Evolutionary conservation across 2,329 filamentous ascomycete genomes (phyloP).

Genomic region (Rachicladosporium sp.): DNA sequence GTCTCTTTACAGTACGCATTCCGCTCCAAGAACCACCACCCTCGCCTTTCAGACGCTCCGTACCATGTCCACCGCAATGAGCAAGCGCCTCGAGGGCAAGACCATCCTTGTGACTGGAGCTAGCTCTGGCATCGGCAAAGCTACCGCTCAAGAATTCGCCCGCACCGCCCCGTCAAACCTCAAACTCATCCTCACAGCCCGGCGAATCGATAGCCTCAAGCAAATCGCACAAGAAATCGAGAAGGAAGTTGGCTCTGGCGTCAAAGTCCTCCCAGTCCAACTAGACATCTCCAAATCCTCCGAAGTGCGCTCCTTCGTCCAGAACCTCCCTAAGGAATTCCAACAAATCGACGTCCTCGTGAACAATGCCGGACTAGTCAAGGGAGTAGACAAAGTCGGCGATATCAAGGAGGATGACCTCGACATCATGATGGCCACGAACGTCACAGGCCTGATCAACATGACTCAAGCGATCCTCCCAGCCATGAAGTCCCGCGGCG

Average conservation of each 20-base stretch:
- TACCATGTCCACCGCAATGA: constrained; percentile 56
- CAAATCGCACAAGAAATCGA: constrained; percentile 65
- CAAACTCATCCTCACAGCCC: constrained; percentile 78
- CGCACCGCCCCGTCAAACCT: constrained; percentile 67
- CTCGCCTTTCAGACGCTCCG: constrained; percentile 12
- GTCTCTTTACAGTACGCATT: not conserved
- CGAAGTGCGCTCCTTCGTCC: constrained; percentile 62
- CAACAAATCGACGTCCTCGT: constrained; percentile 77
- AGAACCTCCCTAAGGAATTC: constrained; percentile 65
- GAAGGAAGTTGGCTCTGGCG: constrained; percentile 62
- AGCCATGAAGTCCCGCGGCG: constrained; percentile 56
- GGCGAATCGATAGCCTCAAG: constrained; percentile 65
- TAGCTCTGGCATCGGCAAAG: constrained; percentile 78
- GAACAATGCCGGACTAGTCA: constrained; percentile 91
- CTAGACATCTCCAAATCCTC: constrained; percentile 75
- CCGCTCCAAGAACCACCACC: constrained; percentile 1
- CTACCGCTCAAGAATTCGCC: constrained; percentile 83
- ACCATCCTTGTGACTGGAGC: constrained; percentile 87
- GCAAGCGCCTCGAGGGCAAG: constrained; percentile 81
- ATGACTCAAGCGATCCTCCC: constrained; percentile 87
- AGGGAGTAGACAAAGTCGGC: constrained; percentile 74
- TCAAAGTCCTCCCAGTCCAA: constrained; percentile 70
- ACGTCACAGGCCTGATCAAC: constrained; percentile 88
- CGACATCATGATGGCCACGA: constrained; percentile 77
- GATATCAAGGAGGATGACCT: constrained; percentile 75